Base-by-base conservation (phyloP, 495 filamentous ascomycete genomes). In the Chaetomium cochliodes region DNA sequence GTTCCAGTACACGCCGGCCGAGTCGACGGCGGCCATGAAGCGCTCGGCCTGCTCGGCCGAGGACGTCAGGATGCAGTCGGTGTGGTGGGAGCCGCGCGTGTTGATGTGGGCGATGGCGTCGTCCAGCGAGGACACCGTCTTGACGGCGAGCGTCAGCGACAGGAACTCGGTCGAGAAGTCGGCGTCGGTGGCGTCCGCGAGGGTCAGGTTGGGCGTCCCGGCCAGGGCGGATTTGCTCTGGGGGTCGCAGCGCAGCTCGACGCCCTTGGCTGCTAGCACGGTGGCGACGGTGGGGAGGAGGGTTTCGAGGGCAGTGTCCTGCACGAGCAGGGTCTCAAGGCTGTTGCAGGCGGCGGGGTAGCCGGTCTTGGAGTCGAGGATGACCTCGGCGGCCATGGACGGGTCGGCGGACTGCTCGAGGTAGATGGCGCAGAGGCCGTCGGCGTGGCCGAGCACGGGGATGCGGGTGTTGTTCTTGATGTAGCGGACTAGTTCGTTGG, bases 341-440 rank as follows among this genome's bases (percentile, higher is more conserved):
- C 87, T 84, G 76, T 99, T 99, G 81, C 94, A 99, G 20, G 93
- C 94, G n/a, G 94, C 96, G 8, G 93, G 90, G 74, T 99, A 99
- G 74, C 87, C 86, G 8, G 89, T 90, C 76, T 99, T 99, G 23
- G 93, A 88, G 76, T 99, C 96, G 66, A 96, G 78, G 20, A 98
- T 80, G 23, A 97, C 89, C 60, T 87, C 89, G 15, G 86, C 83
- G 28, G 91, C 90, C 71, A 87, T 88, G 26, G 84, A 78, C 23
- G 79, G 76, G 66, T 93, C 87, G 28, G 91, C 93, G 52, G 93
- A 90, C 15, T 82, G 76, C 68, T 93, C 90, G 39, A 99, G 84
- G 77, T 96, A 99, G 63, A 93, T 88, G 62, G 86, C 86, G 80
- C 94, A 98, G 63, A 98, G 83, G 33, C 94, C 94, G 73, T 99